Percentiles rank a stretch among this genome's conserved stretches.
phyloP scores from a whole-genome alignment of 192 early-diverging fungal species.

The Entomortierella lignicola region DNA sequence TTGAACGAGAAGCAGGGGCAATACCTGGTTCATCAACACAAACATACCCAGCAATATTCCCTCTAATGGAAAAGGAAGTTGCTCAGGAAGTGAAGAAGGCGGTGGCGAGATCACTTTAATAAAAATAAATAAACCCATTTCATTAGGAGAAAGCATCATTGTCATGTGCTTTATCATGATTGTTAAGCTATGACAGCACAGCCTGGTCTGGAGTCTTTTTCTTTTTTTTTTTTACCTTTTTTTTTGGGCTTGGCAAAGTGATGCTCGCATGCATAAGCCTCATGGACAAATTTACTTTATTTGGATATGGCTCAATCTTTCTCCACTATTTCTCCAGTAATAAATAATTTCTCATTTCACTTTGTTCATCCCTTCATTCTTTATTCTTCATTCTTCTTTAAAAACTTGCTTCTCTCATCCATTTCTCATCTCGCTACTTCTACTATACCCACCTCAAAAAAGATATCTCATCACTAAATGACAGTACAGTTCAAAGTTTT shows the following conservation, averaged over 20 bases:
- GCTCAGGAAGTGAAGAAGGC: too few species aligned
- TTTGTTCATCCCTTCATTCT: not conserved
- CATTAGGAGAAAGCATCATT: too few species aligned
- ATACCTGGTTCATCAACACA: not conserved
- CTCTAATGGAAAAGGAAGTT: not conserved
- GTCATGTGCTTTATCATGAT: too few species aligned
- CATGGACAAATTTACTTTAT: too few species aligned
- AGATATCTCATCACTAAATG: not conserved
- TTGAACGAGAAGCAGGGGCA: conserved; percentile 8
- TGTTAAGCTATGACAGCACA: too few species aligned
- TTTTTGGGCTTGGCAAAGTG: too few species aligned
- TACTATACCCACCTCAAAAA: not conserved
- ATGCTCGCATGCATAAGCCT: too few species aligned
- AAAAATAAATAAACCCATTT: too few species aligned
- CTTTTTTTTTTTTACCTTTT: too few species aligned
- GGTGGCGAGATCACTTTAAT: too few species aligned
- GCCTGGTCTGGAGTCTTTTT: too few species aligned
- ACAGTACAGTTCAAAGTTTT: conserved; percentile 26
- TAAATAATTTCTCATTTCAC: too few species aligned
- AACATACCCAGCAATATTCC: not conserved
- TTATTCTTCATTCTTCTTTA: not conserved
- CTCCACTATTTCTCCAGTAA: not conserved
- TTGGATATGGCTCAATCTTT: not conserved
- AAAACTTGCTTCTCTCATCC: not conserved
- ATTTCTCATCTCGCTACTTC: not conserved